phyloP scores from a whole-genome alignment of 768 basidiomycete species.

The Lanmaoa pseudosensibilis region DNA sequence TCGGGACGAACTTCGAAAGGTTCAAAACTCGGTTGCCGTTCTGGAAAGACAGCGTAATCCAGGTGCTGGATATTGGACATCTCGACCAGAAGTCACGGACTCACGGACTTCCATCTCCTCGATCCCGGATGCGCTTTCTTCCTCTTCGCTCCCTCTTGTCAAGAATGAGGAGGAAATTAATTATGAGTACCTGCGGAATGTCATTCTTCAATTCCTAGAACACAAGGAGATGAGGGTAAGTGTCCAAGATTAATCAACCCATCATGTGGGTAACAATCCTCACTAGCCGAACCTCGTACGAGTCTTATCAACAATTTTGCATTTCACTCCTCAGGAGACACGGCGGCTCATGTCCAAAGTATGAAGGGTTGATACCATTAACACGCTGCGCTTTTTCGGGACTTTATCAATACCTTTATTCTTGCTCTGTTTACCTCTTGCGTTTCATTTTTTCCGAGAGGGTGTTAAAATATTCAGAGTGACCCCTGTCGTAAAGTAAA shows the following conservation, averaged over 20 bases:
- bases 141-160: constrained; percentile 29
- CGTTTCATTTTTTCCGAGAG: not conserved
- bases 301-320: constrained; percentile 88
- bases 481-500: not conserved
- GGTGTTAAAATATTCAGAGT: not conserved
- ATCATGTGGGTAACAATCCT: constrained; percentile 5
- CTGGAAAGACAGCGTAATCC: constrained; percentile 91
- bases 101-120: constrained; percentile 42
- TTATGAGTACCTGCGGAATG: constrained; percentile 92
- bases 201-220: constrained; percentile 95
- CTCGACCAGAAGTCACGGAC: constrained; percentile 38
- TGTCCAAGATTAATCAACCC: constrained; percentile 4
- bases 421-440: not conserved
- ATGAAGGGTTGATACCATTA: constrained; percentile 29
- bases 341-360: constrained; percentile 87
- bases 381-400: not conserved
- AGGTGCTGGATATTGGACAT: constrained; percentile 90
- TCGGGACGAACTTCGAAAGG: constrained; percentile 92
- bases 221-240: constrained; percentile 97
- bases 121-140: constrained; percentile 40
- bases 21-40: constrained; percentile 89
- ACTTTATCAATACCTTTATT: constrained; percentile 1
- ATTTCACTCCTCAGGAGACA: constrained; percentile 94
- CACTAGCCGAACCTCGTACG: constrained; percentile 82
- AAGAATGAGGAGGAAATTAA: constrained; percentile 89